A percentile compares a stretch with the other conserved stretches of the same genome.
Conservation (phyloP, 1,284 basidiomycete genomes). For the Ustilago crameri region DNA sequence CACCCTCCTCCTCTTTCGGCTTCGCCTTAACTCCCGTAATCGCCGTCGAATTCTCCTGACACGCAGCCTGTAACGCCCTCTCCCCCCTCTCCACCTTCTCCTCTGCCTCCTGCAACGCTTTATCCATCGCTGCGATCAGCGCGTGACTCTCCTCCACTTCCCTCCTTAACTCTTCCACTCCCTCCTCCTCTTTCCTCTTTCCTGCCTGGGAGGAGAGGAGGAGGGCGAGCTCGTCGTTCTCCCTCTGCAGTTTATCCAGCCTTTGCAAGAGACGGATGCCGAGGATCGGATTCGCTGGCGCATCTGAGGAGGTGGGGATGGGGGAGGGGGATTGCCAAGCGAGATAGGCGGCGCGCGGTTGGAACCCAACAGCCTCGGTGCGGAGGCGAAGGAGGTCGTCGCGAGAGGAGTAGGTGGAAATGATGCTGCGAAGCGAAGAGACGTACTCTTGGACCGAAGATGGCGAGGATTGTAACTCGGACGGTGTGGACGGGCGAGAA, state of each 20-base stretch:
- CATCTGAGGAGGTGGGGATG: background rate
- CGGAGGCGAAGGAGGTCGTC: slow-evolving; percentile 45
- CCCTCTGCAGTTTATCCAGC: slow-evolving; percentile 34
- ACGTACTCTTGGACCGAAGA: slow-evolving; percentile 16
- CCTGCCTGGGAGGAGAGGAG: slow-evolving; percentile 17
- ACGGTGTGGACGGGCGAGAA: slow-evolving; percentile 14
- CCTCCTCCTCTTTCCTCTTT: background rate
- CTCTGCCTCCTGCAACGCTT: slow-evolving; percentile 26
- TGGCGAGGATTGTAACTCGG: background rate
- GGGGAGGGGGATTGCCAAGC: slow-evolving; percentile 18
- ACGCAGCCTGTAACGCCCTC: slow-evolving; percentile 36
- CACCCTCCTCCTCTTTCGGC: background rate
- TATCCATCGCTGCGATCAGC: slow-evolving; percentile 37
- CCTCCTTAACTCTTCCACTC: slow-evolving; percentile 7
- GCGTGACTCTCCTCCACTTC: slow-evolving; percentile 31
- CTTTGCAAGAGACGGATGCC: slow-evolving; percentile 50
- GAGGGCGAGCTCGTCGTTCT: slow-evolving; percentile 47
- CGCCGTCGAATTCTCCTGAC: slow-evolving; percentile 32
- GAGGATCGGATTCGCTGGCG: slow-evolving; percentile 30
- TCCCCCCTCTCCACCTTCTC: slow-evolving; percentile 13
- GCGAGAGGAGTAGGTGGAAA: slow-evolving; percentile 28
- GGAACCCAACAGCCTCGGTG: slow-evolving; percentile 52
- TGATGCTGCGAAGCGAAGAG: slow-evolving; percentile 10
- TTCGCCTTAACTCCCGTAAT: slow-evolving; percentile 1
- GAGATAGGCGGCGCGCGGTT: slow-evolving; percentile 36